Percentiles rank a stretch among this genome's conserved stretches.
phyloP scores from a whole-genome alignment of 371 early-diverging fungal species.

The Mortierella sp. region DNA sequence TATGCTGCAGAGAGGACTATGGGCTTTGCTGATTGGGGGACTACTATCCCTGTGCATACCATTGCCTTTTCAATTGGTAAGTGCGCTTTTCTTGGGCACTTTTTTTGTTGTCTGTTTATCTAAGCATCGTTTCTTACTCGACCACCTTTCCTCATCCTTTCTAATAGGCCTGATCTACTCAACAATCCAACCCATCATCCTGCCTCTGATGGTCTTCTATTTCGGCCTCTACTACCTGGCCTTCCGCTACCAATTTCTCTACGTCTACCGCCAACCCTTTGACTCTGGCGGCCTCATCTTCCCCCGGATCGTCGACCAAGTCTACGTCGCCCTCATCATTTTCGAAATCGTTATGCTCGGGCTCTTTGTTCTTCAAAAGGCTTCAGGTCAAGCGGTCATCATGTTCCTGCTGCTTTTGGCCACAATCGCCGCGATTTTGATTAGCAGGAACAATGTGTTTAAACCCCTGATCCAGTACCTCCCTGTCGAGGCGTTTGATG shows the following conservation, averaged over 20 bases:
- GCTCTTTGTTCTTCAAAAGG: conserved; percentile 44
- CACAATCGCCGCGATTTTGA: conserved; percentile 23
- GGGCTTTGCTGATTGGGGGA: conserved; percentile 64
- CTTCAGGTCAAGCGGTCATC: conserved; percentile 33
- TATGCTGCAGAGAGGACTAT: conserved; percentile 59
- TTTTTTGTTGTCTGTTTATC: not conserved
- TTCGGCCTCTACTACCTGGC: conserved; percentile 82
- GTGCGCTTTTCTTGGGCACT: not conserved
- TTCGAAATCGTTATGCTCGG: conserved; percentile 81
- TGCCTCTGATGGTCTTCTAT: conserved; percentile 81
- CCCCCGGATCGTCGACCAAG: conserved; percentile 76
- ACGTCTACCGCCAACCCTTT: conserved; percentile 73
- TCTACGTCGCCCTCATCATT: conserved; percentile 76
- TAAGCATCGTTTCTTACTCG: too few species aligned
- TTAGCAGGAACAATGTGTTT: conserved; percentile 36
- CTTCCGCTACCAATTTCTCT: conserved; percentile 86
- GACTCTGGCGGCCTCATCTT: conserved; percentile 79
- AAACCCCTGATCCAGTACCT: conserved; percentile 36
- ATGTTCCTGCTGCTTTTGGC: conserved; percentile 35
- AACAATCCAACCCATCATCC: conserved; percentile 84
- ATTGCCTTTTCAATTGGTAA: conserved; percentile 48
- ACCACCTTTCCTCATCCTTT: not conserved
- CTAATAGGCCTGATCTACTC: conserved; percentile 78
- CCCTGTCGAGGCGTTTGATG: conserved; percentile 34
- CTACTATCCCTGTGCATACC: conserved; percentile 48